These are phyloP conservation scores for Penicillium crustosum DNA, from an alignment of 2,329 filamentous ascomycete genomes.

Conservation along the genomic window DNA sequence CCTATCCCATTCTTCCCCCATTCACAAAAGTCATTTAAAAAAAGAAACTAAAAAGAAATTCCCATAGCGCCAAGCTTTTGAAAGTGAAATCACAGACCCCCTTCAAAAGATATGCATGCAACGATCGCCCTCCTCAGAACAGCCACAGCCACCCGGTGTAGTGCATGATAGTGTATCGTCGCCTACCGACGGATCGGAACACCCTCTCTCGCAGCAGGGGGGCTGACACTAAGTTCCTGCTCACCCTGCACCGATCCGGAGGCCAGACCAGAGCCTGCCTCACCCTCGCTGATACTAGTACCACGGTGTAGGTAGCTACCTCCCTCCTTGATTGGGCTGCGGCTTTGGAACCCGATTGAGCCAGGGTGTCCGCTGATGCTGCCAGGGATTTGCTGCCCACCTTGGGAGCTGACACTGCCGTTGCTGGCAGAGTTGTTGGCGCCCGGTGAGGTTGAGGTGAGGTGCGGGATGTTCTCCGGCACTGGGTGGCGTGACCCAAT, in stretches of 20 bases:
- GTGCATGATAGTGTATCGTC: constrained; percentile 20
- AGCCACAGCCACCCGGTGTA: constrained; percentile 8
- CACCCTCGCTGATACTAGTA: constrained; percentile 62
- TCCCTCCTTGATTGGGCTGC: constrained; percentile 86
- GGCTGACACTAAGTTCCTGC: constrained; percentile 45
- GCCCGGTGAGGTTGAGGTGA: constrained; percentile 63
- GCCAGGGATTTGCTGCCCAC: constrained; percentile 42
- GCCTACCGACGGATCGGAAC: constrained; percentile 64
- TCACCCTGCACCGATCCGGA: constrained; percentile 46
- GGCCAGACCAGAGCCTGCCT: constrained; percentile 35
- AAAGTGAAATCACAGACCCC: constrained; percentile 22
- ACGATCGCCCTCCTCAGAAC: constrained; percentile 5
- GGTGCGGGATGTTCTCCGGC: constrained; percentile 91
- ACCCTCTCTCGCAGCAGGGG: constrained; percentile 49
- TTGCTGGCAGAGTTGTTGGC: constrained; percentile 37
- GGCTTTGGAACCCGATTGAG: constrained; percentile 53
- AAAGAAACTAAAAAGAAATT: constrained; percentile 14
- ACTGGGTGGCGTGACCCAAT: constrained; percentile 94
- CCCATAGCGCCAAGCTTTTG: constrained; percentile 40
- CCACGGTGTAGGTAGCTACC: constrained; percentile 76
- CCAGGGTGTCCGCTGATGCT: constrained; percentile 44
- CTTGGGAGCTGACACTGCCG: constrained; percentile 31
- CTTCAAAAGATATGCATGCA: constrained; percentile 17
- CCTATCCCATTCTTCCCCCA: neutral
- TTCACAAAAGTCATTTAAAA: neutral